Evolutionary conservation across 441 rosid genomes (phyloP), one percentile per base, ranked within the genome.

Genomic region (Pelargonium cotyledonis): DNA sequence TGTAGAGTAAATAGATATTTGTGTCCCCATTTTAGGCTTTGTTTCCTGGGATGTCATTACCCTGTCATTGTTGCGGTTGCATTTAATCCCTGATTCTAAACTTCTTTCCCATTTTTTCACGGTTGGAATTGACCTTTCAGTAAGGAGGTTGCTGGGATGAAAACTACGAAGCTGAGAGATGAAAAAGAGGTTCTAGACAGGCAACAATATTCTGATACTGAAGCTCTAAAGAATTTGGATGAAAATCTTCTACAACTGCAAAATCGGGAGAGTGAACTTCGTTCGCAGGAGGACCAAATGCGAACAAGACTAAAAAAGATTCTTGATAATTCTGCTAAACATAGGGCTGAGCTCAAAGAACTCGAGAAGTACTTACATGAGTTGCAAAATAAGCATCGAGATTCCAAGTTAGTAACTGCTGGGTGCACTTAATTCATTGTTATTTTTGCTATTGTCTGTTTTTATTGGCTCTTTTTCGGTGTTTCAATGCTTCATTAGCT

Each of bases 171-270:
- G 86, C 83, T 92, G 66, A 88, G 92, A 81, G 98, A 92, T 81
- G 96, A 95, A 81, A 89, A 95, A 72, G 99, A 95, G 88, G 95
- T 92, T 75, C 80, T 92, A 66, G 97, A 92, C 65, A 88, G 96
- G 89, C 97, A 95, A 70, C 98, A 89, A 19, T 93, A 88, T 82
- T 85, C 96, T 76, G 94, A 92, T 80, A 85, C 82, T 65, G 99
- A 95, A 85, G 95, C 89, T 68, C 85, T 80, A 72, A 90, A 88
- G 83, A 92, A 92, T 83, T 83, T 90, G 81, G 97, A 90, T 85
- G 99, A 89, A 88, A 95, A 90, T 79, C 83, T 88, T 71, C 99
- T 88, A 79, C 98, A 92, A 75, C 69, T 95, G 82, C 86, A 78
- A 73, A 89, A 86, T 78, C 80, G 99, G 73, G 90, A 82, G 80